Evolutionary conservation across 371 early-diverging fungal genomes (phyloP), one percentile per base, ranked within the genome.

Genomic region (Mortierella sp.): DNA sequence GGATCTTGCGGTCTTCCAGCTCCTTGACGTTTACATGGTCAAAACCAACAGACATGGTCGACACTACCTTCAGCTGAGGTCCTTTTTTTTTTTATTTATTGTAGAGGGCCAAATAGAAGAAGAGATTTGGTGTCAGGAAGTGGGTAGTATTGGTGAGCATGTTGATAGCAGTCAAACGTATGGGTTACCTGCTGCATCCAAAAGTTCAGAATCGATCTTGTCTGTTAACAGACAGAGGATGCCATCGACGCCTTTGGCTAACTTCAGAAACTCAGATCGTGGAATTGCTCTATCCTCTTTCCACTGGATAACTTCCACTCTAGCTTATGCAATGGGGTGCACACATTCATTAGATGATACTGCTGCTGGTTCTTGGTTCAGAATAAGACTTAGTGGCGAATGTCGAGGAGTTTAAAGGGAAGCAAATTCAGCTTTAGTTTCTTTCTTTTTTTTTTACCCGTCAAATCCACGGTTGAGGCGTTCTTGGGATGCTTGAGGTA

Each of bases 11-110:
- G 9, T 74, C 60, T 19, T 85, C 81, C 14, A 88, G 70, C 7
- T 84, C 86, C 3, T 68, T 62, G 0, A 89, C 67, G 74, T 91
- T 90, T 52, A 96, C 87, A 75, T 96, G 97, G 66, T 96, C 95
- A 76, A 90, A 93, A 15, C 97, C 97, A 18, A 94, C 95, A 61
- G 87, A 91, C 82, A 91, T 86, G 0, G 93, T 93, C 9, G 93
- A 88, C 0, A 93, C 79, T 5, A 91, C 86, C 58, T 88, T 86
- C 25, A 92, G 86, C 50, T 80, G 81, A 1, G 85, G 81, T 7
- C 89, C 89, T 81, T 5, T 37, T 37, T 5, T 37, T 37, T 37
- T 37, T 37, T 37, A 37, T 9, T 61, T 19, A 60, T 47, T 18
- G 48, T n/a, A 55, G 18, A n/a, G n/a, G n/a, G n/a, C n/a, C n/a